A percentile compares a stretch with the other conserved stretches of the same genome.
These are phyloP conservation scores for Tuber borchii DNA, from an alignment of 495 filamentous ascomycete genomes.

Conservation along the genomic window DNA sequence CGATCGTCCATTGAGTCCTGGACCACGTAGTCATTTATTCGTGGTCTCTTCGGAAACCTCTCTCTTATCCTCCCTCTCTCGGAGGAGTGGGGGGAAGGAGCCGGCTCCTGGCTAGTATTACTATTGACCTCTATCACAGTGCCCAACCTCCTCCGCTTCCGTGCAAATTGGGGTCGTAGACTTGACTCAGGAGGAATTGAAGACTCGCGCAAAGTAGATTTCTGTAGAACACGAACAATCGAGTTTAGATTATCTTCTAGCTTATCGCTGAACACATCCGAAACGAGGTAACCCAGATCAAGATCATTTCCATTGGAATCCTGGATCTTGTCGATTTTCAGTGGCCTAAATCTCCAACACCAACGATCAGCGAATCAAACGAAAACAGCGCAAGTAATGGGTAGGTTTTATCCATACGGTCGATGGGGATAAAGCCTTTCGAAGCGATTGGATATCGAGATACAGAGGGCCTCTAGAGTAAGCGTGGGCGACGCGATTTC, in stretches of 20 bases:
- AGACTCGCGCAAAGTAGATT: conserved; percentile 23
- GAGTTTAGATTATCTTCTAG: conserved; percentile 19
- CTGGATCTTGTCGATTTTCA: conserved; percentile 35
- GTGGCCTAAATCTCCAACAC: conserved; percentile 22
- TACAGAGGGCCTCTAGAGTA: conserved; percentile 29
- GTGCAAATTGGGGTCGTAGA: conserved; percentile 14
- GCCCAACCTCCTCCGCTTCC: conserved; percentile 9
- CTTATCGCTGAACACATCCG: conserved; percentile 40
- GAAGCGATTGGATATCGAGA: conserved; percentile 31
- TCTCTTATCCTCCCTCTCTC: conserved; percentile 9
- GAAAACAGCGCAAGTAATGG: not conserved
- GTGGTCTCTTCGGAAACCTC: conserved; percentile 15
- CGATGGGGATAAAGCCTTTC: conserved; percentile 36
- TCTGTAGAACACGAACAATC: conserved; percentile 36
- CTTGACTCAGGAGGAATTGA: conserved; percentile 35
- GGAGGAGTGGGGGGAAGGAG: not conserved
- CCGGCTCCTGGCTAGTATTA: conserved; percentile 17
- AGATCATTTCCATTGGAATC: conserved; percentile 37
- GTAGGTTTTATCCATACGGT: conserved; percentile 20
- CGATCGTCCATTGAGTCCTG: conserved; percentile 36
- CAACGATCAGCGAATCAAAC: not conserved
- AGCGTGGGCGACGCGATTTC: conserved; percentile 32
- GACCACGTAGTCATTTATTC: conserved; percentile 21
- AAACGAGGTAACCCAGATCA: conserved; percentile 35
- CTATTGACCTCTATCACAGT: conserved; percentile 9